These are phyloP conservation scores for Dicorynia guianensis DNA, from an alignment of 306 rosid species.

Conservation along the genomic window DNA sequence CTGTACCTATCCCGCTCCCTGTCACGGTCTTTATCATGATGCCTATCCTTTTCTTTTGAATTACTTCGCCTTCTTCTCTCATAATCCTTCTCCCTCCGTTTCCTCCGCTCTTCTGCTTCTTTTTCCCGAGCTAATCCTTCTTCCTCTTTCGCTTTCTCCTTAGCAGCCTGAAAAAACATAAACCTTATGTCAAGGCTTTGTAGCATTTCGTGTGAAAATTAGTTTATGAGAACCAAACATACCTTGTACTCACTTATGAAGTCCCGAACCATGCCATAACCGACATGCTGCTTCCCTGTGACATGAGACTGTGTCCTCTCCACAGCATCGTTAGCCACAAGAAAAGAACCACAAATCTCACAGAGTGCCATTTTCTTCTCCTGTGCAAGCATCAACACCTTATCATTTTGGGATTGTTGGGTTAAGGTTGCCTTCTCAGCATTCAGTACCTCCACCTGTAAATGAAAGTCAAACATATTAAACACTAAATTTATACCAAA, in stretches of 20 bases:
- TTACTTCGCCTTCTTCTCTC: slow-evolving; percentile 72
- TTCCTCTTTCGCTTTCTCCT: slow-evolving; percentile 86
- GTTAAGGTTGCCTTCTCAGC: slow-evolving; percentile 81
- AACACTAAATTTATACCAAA: slow-evolving; percentile 7
- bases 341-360: slow-evolving; percentile 98
- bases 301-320: slow-evolving; percentile 98
- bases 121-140: slow-evolving; percentile 84
- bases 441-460: slow-evolving; percentile 90
- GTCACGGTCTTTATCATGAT: slow-evolving; percentile 70
- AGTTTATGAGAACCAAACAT: slow-evolving; percentile 28
- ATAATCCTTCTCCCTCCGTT: slow-evolving; percentile 78
- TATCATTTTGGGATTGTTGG: slow-evolving; percentile 76
- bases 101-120: slow-evolving; percentile 87
- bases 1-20: slow-evolving; percentile 80
- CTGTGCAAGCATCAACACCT: slow-evolving; percentile 81
- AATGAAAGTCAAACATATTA: slow-evolving; percentile 26
- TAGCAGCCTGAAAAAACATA: slow-evolving; percentile 65
- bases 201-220: slow-evolving; percentile 15
- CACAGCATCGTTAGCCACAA: slow-evolving; percentile 96
- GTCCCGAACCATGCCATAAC: slow-evolving; percentile 98
- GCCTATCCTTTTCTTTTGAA: slow-evolving; percentile 83
- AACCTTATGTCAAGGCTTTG: slow-evolving; percentile 26
- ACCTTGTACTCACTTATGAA: slow-evolving; percentile 88
- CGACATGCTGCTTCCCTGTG: slow-evolving; percentile 98
- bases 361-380: slow-evolving; percentile 99